Evolutionary conservation across 371 early-diverging fungal species (phyloP).

Genomic region (Apophysomyces ossiformis): DNA sequence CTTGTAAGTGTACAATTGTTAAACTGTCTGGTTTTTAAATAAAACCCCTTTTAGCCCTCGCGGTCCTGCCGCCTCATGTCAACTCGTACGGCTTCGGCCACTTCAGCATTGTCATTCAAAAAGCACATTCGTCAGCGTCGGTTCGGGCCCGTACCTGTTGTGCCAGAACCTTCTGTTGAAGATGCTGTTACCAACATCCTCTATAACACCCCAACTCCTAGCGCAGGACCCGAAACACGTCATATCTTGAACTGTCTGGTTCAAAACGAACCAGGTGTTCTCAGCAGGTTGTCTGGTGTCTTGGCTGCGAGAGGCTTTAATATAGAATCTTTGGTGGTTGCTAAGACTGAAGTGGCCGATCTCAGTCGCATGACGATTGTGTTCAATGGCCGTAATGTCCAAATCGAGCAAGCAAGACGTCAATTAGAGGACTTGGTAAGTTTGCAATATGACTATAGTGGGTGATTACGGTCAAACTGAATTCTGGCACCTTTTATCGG

Average conservation of each 20-base stretch:
- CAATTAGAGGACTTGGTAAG: conserved; percentile 89
- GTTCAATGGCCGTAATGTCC: conserved; percentile 75
- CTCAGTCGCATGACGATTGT: conserved; percentile 93
- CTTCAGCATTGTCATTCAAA: conserved; percentile 57
- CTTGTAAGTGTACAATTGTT: neutral
- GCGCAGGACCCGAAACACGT: conserved; percentile 53
- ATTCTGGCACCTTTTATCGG: neutral
- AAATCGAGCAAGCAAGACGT: conserved; percentile 87
- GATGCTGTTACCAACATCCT: conserved; percentile 89
- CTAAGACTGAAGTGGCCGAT: conserved; percentile 92
- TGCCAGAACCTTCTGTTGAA: conserved; percentile 63
- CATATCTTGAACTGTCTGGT: conserved; percentile 92
- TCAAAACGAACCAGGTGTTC: conserved; percentile 93
- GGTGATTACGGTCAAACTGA: neutral
- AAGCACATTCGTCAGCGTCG: conserved; percentile 54
- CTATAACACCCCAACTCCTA: conserved; percentile 80
- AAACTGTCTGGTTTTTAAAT: conserved; percentile 4
- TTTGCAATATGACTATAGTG: neutral
- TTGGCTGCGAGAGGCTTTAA: conserved; percentile 94
- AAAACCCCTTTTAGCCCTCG: conserved; percentile 1
- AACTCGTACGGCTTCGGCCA: conserved; percentile 33
- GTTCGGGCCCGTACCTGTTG: conserved; percentile 42
- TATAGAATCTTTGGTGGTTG: conserved; percentile 92
- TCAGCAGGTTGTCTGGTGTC: conserved; percentile 87
- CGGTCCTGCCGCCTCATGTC: conserved; percentile 4